Conservation (phyloP, 1,139 yeast genomes). For the Hemisphaericaspora xylofermentans region DNA sequence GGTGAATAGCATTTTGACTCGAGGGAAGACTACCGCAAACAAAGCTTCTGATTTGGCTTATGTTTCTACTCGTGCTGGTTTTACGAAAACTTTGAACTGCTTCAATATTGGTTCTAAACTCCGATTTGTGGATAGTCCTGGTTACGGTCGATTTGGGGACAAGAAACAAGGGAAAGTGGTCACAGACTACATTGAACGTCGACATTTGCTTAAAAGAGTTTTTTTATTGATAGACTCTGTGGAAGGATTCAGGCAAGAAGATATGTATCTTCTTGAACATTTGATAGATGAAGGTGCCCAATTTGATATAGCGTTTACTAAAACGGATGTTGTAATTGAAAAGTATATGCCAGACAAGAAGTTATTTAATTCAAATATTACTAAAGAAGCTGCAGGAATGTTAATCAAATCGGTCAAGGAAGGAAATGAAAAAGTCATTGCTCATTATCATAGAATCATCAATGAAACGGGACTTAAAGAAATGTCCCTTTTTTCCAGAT, state of each 20-base stretch:
- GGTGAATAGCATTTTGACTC: constrained; percentile 52
- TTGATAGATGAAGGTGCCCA: constrained; percentile 58
- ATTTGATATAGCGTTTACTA: constrained; percentile 75
- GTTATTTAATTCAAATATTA: neutral
- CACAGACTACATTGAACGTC: constrained; percentile 54
- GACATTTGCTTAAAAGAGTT: constrained; percentile 55
- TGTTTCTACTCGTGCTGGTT: constrained; percentile 66
- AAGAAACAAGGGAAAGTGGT: constrained; percentile 69
- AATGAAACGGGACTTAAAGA: constrained; percentile 21
- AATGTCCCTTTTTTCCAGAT: constrained; percentile 29
- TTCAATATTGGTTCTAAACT: constrained; percentile 64
- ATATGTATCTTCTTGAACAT: constrained; percentile 50
- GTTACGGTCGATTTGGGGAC: constrained; percentile 71
- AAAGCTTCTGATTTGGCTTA: constrained; percentile 44
- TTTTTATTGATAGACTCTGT: constrained; percentile 61
- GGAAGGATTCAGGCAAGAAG: constrained; percentile 58
- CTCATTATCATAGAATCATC: constrained; percentile 19
- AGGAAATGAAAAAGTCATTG: constrained; percentile 25
- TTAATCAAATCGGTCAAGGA: constrained; percentile 14
- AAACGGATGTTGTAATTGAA: constrained; percentile 55
- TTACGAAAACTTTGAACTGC: constrained; percentile 73
- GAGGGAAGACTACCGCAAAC: constrained; percentile 13
- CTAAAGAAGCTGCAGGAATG: constrained; percentile 2
- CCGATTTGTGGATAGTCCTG: constrained; percentile 79
- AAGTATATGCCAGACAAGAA: constrained; percentile 17